phyloP scores from a whole-genome alignment of 192 early-diverging fungal species.

The Backusella westeae region DNA sequence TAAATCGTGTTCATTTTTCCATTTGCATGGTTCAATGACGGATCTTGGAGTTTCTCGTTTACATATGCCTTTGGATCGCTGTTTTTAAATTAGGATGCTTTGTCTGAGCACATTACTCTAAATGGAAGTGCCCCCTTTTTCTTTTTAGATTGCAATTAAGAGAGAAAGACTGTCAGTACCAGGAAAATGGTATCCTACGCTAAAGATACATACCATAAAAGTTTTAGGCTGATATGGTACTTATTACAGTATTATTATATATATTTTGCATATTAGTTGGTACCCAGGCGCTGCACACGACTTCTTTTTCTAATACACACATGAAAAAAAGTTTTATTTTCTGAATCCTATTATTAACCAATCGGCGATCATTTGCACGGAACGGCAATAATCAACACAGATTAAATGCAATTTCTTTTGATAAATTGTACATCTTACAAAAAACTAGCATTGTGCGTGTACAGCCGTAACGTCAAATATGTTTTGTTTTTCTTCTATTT shows the following conservation, averaged over 20 bases:
- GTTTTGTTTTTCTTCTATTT: neutral
- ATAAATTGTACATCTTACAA: neutral
- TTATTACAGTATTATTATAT: neutral
- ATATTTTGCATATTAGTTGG: neutral
- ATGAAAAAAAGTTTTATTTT: neutral
- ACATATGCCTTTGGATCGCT: neutral
- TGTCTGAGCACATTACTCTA: neutral
- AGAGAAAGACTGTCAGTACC: neutral
- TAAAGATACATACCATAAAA: neutral
- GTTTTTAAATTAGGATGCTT: neutral
- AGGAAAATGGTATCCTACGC: neutral
- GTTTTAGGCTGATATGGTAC: neutral
- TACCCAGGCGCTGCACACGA: neutral
- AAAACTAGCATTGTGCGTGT: neutral
- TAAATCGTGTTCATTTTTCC: neutral
- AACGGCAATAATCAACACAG: neutral
- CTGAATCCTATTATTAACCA: neutral
- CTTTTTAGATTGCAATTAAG: neutral
- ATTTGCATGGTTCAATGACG: neutral
- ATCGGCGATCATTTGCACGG: conserved; percentile 1
- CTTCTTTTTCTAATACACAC: neutral
- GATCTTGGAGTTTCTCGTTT: neutral
- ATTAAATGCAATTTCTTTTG: conserved; percentile 7
- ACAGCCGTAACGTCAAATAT: neutral
- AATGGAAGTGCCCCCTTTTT: neutral